Conservation (phyloP, 2,329 filamentous ascomycete genomes). For the Hirsutella rhossiliensis region DNA sequence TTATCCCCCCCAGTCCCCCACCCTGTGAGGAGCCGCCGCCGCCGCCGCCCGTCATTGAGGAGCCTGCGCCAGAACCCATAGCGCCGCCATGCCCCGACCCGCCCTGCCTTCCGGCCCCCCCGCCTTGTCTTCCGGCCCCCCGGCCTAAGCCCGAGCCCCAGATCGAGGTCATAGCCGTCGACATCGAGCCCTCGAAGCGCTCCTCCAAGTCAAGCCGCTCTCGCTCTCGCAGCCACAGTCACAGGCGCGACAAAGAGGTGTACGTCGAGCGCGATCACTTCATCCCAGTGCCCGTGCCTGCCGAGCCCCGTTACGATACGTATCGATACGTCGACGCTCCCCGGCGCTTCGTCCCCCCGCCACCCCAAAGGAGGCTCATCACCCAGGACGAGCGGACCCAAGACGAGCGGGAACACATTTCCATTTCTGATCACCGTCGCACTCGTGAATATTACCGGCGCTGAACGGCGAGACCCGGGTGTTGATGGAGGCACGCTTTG, state of each 20-base stretch:
- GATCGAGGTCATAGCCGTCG: constrained; percentile 26
- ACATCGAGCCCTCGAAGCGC: constrained; percentile 19
- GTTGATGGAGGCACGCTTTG: neutral
- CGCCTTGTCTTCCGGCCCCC: constrained; percentile 6
- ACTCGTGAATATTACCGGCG: constrained; percentile 18
- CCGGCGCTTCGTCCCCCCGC: constrained; percentile 18
- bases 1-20: constrained; percentile 16
- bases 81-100: constrained; percentile 4
- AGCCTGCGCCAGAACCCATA: constrained; percentile 4
- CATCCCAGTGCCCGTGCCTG: constrained; percentile 28
- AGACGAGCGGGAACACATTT: constrained; percentile 15
- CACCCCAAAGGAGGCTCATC: constrained; percentile 18
- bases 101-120: constrained; percentile 6
- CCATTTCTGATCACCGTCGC: constrained; percentile 20
- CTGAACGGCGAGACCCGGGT: neutral
- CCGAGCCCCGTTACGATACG: constrained; percentile 30
- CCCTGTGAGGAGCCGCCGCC: constrained; percentile 6
- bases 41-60: constrained; percentile 7
- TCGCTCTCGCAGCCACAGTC: constrained; percentile 15
- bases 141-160: constrained; percentile 15
- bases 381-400: constrained; percentile 15
- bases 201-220: constrained; percentile 10
- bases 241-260: constrained; percentile 30
- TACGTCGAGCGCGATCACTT: constrained; percentile 40
- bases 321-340: constrained; percentile 42